Conservation (phyloP, 2,329 filamentous ascomycete species). For the Juglanconis oblonga region DNA sequence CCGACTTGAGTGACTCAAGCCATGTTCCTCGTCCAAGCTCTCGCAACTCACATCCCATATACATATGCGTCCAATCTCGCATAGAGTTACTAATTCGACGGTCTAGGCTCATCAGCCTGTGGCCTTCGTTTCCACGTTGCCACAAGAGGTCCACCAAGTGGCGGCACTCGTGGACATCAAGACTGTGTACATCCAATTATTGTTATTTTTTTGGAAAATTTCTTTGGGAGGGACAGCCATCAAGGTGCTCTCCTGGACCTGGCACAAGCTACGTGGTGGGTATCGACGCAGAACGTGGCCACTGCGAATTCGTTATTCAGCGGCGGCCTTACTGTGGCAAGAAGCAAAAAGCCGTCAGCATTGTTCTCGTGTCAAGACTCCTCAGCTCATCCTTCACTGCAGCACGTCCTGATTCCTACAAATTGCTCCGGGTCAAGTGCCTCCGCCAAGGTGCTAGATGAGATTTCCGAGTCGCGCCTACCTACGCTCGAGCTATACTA, state of each 20-base stretch:
- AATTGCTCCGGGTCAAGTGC: not conserved
- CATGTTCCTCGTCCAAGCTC: not conserved
- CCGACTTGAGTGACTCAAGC: not conserved
- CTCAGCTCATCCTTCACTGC: constrained; percentile 5
- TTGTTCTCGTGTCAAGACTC: not conserved
- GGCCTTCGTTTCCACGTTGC: not conserved
- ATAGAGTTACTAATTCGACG: not conserved
- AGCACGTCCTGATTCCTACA: not conserved
- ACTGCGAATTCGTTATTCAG: not conserved
- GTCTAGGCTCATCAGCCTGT: not conserved
- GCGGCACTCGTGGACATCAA: not conserved
- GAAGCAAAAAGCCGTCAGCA: not conserved
- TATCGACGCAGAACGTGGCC: not conserved
- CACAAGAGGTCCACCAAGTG: not conserved
- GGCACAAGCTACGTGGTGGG: not conserved
- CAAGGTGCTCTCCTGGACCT: not conserved
- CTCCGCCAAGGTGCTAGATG: constrained; percentile 14
- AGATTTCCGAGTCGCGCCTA: constrained; percentile 7
- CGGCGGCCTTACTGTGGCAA: not conserved
- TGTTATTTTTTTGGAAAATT: too few species aligned
- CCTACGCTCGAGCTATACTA: constrained; percentile 7
- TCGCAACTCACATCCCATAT: not conserved
- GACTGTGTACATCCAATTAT: too few species aligned
- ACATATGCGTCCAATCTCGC: not conserved
- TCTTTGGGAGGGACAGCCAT: not conserved